Base-by-base conservation (phyloP, 306 rosid genomes). In the Sechiopsis laciniata region DNA sequence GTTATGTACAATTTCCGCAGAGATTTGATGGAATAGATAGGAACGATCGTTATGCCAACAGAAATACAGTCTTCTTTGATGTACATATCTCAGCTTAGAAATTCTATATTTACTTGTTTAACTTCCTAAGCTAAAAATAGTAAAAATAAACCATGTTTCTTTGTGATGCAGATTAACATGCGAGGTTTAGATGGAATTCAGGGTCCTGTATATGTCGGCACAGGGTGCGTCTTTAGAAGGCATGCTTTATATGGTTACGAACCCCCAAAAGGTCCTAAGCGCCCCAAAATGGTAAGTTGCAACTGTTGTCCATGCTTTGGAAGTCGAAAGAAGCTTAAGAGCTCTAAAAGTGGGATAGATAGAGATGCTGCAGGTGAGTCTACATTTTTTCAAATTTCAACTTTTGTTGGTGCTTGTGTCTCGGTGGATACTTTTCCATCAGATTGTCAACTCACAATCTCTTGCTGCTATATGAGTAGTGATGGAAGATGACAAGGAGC, bases 221-320 rank as follows among this genome's bases (percentile, higher is more conserved):
- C 98, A 37, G 98, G 98, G n/a, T 93, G 98, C 77, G 96, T 90
- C 29, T 93, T 93, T 76, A 87, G 89, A 81, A 86, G 98, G 81
- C 97, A 90, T 76, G 98, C 98, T 77, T 79, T 93, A 74, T 93
- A 93, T 71, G 98, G 98, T 14, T 89, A 90, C 72, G 82, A 76
- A 78, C 97, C 98, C 79, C 94, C 98, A 26, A 93, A 88, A 84
- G 94, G 86, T 54, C 83, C 97, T 53, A 93, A 90, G 80, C 97
- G 97, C 62, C 98, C 98, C 20, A 90, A 89, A 82, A 93, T 93
- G 98, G 88, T 89, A 71, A 88, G 94, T 75, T 91, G 96, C 65
- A 96, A 91, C 35, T 91, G 97, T 80, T 91, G 96, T 80, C 97
- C 96, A 6, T 91, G 97, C 74, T 86, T 91, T 58, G 97, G 96